phyloP scores from a whole-genome alignment of 306 rosid genomes.

The Rosa lucieae region DNA sequence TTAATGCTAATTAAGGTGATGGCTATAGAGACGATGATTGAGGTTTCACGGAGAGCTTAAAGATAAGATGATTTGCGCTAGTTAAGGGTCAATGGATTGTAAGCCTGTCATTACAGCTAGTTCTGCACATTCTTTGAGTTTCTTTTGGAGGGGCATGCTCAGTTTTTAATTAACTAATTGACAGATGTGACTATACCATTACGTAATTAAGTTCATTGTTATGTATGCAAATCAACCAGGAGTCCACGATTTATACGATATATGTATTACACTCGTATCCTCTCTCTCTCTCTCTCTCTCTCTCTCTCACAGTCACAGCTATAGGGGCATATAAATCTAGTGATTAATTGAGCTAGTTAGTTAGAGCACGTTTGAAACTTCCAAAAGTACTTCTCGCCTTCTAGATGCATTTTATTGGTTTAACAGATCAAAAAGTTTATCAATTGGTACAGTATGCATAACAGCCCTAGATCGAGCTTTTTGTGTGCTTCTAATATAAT shows the following conservation, averaged over 20 bases:
- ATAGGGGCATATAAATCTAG: too few species aligned
- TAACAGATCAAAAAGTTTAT: too few species aligned
- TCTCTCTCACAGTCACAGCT: too few species aligned
- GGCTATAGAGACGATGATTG: background rate
- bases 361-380: too few species aligned
- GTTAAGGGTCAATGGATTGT: conserved; percentile 16
- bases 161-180: background rate
- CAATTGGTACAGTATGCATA: too few species aligned
- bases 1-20: background rate
- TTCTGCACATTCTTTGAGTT: conserved; percentile 9
- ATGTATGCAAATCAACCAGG: background rate
- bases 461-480: too few species aligned
- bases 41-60: background rate
- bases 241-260: background rate
- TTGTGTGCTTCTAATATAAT: too few species aligned
- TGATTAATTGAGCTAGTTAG: too few species aligned
- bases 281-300: background rate
- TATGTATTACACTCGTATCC: background rate
- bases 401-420: too few species aligned
- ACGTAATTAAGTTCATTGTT: background rate
- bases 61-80: background rate
- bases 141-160: background rate
- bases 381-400: too few species aligned
- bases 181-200: background rate
- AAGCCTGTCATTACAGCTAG: conserved; percentile 11